These are phyloP conservation scores for Camelina sativa DNA, from an alignment of 345 rosid genomes.

Conservation along the genomic window DNA sequence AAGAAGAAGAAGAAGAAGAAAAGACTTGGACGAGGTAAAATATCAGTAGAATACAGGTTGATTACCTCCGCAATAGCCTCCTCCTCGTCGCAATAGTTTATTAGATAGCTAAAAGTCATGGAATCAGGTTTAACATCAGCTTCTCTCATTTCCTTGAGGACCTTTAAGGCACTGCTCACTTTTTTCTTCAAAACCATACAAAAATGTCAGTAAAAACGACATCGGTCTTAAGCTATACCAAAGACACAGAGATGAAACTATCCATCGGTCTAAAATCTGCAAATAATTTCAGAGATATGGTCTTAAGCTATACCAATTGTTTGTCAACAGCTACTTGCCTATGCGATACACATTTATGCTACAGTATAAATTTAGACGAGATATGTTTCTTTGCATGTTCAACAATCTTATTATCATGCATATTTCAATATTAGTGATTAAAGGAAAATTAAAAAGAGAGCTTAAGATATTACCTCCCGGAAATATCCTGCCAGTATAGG, in stretches of 20 bases:
- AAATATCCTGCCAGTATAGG: constrained; percentile 77
- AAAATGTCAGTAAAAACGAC: constrained; percentile 7
- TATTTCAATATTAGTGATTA: constrained; percentile 5
- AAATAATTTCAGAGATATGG: constrained; percentile 28
- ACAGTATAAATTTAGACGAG: constrained; percentile 1
- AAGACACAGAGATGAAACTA: constrained; percentile 10
- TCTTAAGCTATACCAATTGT: not conserved
- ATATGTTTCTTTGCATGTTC: constrained; percentile 18
- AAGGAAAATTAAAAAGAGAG: constrained; percentile 10
- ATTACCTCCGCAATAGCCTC: constrained; percentile 73
- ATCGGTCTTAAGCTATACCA: not conserved
- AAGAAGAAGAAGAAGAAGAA: not conserved
- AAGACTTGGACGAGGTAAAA: not conserved
- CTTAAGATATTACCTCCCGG: constrained; percentile 61
- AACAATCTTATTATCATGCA: constrained; percentile 13
- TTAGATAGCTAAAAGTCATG: constrained; percentile 66
- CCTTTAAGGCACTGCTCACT: constrained; percentile 53
- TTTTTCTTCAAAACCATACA: constrained; percentile 62
- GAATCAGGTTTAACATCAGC: constrained; percentile 74
- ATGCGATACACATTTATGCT: constrained; percentile 2
- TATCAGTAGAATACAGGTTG: constrained; percentile 15
- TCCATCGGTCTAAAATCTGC: not conserved
- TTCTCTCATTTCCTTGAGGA: constrained; percentile 68
- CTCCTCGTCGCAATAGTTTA: constrained; percentile 58
- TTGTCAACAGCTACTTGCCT: constrained; percentile 2